A percentile compares a stretch with the other conserved stretches of the same genome.
Conservation (phyloP, 1,284 basidiomycete species). For the Agroathelia rolfsii region DNA sequence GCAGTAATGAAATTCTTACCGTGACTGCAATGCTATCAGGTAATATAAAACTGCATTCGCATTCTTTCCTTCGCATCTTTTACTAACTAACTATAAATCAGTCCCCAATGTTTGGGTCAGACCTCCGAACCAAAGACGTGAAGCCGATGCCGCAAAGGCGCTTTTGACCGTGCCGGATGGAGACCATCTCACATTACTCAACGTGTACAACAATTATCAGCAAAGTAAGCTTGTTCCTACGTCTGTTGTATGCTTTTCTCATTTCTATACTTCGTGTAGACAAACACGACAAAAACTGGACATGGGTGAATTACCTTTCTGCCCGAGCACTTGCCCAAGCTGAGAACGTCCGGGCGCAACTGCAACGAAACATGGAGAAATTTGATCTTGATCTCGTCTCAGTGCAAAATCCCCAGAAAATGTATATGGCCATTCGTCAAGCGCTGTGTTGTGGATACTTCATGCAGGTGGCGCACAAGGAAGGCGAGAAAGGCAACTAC, state of each 20-base stretch:
- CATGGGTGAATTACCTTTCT: conserved; percentile 90
- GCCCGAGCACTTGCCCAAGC: conserved; percentile 81
- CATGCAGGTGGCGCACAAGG: conserved; percentile 96
- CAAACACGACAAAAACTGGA: conserved; percentile 76
- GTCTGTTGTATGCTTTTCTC: conserved; percentile 1
- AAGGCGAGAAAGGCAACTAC: conserved; percentile 84
- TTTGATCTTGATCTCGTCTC: conserved; percentile 77
- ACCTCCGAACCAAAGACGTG: conserved; percentile 79
- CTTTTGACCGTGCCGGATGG: conserved; percentile 87
- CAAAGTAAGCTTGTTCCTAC: conserved; percentile 42
- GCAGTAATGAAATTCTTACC: conserved; percentile 91
- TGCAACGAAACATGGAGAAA: conserved; percentile 92
- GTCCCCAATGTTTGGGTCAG: conserved; percentile 93
- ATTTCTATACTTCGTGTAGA: conserved; percentile 31
- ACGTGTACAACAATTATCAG: conserved; percentile 92
- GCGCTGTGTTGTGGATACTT: conserved; percentile 92
- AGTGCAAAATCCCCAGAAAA: conserved; percentile 70
- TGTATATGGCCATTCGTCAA: conserved; percentile 75
- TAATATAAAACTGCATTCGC: conserved; percentile 26
- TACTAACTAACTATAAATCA: conserved; percentile 17
- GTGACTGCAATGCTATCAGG: conserved; percentile 95
- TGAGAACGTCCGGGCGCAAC: conserved; percentile 90
- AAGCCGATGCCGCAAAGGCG: conserved; percentile 90
- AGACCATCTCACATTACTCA: conserved; percentile 91
- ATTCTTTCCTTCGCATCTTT: neutral